These are phyloP conservation scores for Populus deltoides DNA, from an alignment of 345 rosid genomes.

Conservation along the genomic window DNA sequence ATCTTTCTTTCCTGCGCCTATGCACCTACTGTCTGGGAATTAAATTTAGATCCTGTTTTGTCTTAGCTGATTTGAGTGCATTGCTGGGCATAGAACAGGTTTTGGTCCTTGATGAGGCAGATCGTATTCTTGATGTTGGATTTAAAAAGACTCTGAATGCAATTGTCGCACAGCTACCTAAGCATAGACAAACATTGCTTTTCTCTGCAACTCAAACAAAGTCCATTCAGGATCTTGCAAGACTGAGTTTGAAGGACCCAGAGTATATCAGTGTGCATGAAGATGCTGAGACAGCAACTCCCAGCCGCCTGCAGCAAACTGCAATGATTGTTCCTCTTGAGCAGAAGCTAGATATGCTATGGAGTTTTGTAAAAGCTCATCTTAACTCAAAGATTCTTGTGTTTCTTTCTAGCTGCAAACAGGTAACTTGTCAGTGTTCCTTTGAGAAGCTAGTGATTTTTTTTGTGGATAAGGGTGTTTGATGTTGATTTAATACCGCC, in stretches of 20 bases:
- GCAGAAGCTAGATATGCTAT: constrained; percentile 81
- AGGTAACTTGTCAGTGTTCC: constrained; percentile 47
- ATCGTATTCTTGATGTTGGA: constrained; percentile 88
- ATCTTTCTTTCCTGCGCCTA: not conserved
- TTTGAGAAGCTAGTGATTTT: not conserved
- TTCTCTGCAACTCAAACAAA: constrained; percentile 96
- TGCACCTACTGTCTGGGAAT: not conserved
- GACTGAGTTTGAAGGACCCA: constrained; percentile 94
- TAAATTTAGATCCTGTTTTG: not conserved
- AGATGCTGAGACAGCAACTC: constrained; percentile 80
- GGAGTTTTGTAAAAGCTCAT: constrained; percentile 90
- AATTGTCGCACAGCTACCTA: constrained; percentile 81
- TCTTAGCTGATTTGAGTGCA: constrained; percentile 34
- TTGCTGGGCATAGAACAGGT: constrained; percentile 57
- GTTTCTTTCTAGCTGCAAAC: constrained; percentile 89
- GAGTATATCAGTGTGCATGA: constrained; percentile 90
- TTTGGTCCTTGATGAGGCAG: constrained; percentile 97
- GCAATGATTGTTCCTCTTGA: constrained; percentile 86
- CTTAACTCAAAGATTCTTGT: constrained; percentile 75
- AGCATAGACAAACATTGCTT: constrained; percentile 77
- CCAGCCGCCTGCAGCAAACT: constrained; percentile 68
- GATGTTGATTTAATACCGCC: not conserved
- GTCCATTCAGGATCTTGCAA: constrained; percentile 91
- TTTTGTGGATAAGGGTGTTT: not conserved
- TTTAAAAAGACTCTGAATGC: constrained; percentile 84